Evolutionary conservation across 2,329 filamentous ascomycete species (phyloP).

Genomic region (Diaporthe destruens): DNA sequence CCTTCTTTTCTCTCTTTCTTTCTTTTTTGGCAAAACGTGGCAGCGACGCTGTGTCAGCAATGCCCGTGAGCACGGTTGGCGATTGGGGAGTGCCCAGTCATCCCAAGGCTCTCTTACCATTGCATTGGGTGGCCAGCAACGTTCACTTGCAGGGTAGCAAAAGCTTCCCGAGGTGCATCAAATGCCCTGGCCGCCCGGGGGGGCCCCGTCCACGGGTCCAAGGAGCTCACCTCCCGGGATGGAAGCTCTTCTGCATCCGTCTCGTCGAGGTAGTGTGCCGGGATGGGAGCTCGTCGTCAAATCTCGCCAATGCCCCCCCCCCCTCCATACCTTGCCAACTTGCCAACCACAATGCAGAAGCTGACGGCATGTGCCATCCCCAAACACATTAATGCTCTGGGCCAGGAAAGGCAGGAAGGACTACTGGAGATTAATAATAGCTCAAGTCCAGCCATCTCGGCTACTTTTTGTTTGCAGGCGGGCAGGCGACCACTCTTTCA

Average conservation of each 20-base stretch:
- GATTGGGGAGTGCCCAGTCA: constrained; percentile 16
- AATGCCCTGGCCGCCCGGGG: constrained; percentile 26
- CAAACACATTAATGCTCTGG: neutral
- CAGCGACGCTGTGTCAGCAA: neutral
- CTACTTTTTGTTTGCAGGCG: neutral
- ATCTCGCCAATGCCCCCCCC: constrained; percentile 22
- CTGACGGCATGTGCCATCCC: constrained; percentile 21
- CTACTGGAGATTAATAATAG: constrained; percentile 3
- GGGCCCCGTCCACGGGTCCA: constrained; percentile 31
- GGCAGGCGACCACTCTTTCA: neutral
- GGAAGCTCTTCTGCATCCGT: constrained; percentile 21
- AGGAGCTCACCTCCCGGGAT: constrained; percentile 34
- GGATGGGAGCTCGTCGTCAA: constrained; percentile 37
- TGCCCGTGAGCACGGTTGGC: neutral
- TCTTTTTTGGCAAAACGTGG: neutral
- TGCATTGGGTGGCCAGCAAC: constrained; percentile 34
- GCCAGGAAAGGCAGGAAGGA: neutral
- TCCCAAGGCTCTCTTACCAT: constrained; percentile 22
- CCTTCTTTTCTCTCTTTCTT: neutral
- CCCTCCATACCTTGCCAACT: neutral
- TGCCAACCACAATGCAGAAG: constrained; percentile 29
- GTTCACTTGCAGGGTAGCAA: constrained; percentile 37
- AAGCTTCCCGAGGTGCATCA: constrained; percentile 40
- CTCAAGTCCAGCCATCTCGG: constrained; percentile 26
- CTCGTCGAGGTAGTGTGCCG: constrained; percentile 13